Evolutionary conservation across 805 yeast genomes (phyloP).

Genomic region (Candida oleophila): DNA sequence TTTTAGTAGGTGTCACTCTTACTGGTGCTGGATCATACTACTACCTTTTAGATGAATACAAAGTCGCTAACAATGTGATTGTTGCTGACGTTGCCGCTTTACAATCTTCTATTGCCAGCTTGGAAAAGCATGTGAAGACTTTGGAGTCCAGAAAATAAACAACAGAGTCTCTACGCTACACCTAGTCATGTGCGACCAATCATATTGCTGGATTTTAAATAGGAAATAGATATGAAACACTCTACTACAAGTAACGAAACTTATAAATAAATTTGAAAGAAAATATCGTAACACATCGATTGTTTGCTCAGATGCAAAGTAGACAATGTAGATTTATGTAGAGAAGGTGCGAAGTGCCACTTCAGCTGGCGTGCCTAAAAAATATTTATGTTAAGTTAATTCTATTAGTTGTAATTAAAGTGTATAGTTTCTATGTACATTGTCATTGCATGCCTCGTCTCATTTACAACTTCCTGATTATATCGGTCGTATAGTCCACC

Average conservation of each 20-base stretch:
- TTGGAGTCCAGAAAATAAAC: conserved; percentile 45
- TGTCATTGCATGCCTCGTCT: too few species aligned
- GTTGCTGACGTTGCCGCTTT: conserved; percentile 72
- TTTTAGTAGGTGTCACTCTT: conserved; percentile 69
- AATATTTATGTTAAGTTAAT: too few species aligned
- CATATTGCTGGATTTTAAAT: too few species aligned
- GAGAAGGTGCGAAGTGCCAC: not conserved
- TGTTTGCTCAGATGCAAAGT: not conserved
- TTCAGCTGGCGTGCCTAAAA: too few species aligned
- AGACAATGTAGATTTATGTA: not conserved
- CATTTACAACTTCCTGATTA: conserved; percentile 1
- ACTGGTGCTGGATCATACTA: conserved; percentile 78
- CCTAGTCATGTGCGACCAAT: too few species aligned
- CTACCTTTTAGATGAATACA: conserved; percentile 76
- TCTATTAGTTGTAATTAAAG: too few species aligned
- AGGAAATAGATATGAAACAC: too few species aligned
- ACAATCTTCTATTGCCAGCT: conserved; percentile 62
- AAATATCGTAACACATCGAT: too few species aligned
- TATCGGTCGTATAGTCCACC: conserved; percentile 12
- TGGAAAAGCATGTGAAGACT: conserved; percentile 67
- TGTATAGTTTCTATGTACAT: too few species aligned
- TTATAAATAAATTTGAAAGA: not conserved
- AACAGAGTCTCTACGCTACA: too few species aligned
- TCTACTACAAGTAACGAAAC: not conserved
- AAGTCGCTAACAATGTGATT: conserved; percentile 67